Percentiles rank a stretch among this genome's conserved stretches.
Evolutionary conservation across 1,139 yeast genomes (phyloP).

Genomic region (Chernovozyma aurita): DNA sequence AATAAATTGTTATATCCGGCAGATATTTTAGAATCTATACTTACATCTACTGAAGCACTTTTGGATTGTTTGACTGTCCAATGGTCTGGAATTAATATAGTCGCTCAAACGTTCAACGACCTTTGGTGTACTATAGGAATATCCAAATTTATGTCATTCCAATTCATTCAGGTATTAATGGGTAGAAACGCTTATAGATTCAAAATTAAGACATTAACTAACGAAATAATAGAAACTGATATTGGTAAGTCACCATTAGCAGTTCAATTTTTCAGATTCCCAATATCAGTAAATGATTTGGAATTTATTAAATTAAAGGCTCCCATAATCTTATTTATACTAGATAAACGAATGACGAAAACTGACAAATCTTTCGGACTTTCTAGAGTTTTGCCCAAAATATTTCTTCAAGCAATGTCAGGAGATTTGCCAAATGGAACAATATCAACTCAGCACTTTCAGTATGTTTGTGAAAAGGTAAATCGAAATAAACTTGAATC

Average conservation of each 20-base stretch:
- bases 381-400: conserved; percentile 84
- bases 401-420: conserved; percentile 92
- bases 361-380: conserved; percentile 93
- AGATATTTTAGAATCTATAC: conserved; percentile 74
- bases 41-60: conserved; percentile 61
- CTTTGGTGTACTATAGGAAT: conserved; percentile 92
- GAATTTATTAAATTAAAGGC: conserved; percentile 71
- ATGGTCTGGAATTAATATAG: conserved; percentile 92
- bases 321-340: conserved; percentile 76
- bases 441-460: conserved; percentile 79
- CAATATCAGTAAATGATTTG: conserved; percentile 59
- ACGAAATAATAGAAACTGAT: conserved; percentile 66
- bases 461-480: conserved; percentile 89
- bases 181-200: conserved; percentile 82
- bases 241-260: conserved; percentile 71
- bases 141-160: conserved; percentile 75
- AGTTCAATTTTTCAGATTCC: conserved; percentile 58
- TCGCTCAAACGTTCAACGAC: conserved; percentile 76
- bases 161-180: conserved; percentile 65
- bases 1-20: conserved; percentile 71
- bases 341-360: conserved; percentile 91
- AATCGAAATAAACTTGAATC: conserved; percentile 78
- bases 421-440: conserved; percentile 84
- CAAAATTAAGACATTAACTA: conserved; percentile 60
- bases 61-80: conserved; percentile 76